Conservation (phyloP, 1,139 yeast species). For the Hanseniaspora sp. region DNA sequence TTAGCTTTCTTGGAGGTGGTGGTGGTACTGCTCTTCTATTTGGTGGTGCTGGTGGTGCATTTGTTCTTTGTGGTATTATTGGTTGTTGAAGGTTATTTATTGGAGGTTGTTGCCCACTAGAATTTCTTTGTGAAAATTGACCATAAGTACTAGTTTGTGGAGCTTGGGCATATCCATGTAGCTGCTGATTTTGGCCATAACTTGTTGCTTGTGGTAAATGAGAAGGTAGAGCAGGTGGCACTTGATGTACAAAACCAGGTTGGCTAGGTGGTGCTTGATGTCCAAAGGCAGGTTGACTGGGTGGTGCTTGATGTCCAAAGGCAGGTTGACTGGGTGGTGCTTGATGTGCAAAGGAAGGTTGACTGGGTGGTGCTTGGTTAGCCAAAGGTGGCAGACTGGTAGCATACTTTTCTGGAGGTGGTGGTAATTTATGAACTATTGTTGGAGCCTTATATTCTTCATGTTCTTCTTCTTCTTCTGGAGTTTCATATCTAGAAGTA, state of each 20-base stretch:
- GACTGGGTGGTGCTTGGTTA: constrained; percentile 8
- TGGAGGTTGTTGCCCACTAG: constrained; percentile 25
- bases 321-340: constrained; percentile 4
- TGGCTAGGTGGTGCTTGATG: too few species aligned
- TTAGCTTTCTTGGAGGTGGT: constrained; percentile 21
- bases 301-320: too few species aligned
- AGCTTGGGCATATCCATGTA: not conserved
- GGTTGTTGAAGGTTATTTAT: constrained; percentile 17
- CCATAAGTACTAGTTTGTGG: constrained; percentile 29
- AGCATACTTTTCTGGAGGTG: constrained; percentile 21
- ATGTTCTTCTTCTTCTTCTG: constrained; percentile 18
- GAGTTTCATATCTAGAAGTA: constrained; percentile 14
- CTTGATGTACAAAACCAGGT: constrained; percentile 20
- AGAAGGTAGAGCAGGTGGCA: constrained; percentile 23
- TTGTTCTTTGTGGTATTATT: constrained; percentile 16
- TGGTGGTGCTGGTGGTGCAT: constrained; percentile 26
- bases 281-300: constrained; percentile 22
- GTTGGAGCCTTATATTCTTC: constrained; percentile 20
- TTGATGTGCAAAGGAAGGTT: constrained; percentile 4
- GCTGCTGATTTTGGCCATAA: constrained; percentile 18
- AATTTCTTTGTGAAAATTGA: constrained; percentile 27
- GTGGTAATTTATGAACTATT: constrained; percentile 22
- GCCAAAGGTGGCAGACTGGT: constrained; percentile 15
- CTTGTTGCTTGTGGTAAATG: constrained; percentile 22
- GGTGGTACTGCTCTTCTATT: constrained; percentile 20